Evolutionary conservation across 768 basidiomycete genomes (phyloP), one percentile per base, ranked within the genome.

Genomic region (Boletus sp.): DNA sequence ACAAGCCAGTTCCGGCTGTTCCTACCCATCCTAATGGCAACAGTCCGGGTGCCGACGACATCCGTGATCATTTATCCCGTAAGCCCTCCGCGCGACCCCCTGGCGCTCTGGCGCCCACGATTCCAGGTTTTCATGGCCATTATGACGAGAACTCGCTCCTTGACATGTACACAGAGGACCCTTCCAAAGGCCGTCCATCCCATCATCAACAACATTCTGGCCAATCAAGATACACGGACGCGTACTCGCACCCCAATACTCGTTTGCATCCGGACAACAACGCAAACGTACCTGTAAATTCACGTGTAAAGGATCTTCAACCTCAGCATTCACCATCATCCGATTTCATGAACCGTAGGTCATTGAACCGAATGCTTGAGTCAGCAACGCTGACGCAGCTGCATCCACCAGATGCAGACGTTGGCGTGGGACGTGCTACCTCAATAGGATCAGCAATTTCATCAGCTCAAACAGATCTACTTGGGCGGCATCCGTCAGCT

Each of bases 1-100:
- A 70, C 59, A 72, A 72, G 53, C 70, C 71, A 12, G 70, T 72
- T 4, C 71, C 71, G 7, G 63, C 70, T 2, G 61, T 72, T 10
- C 71, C 70, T 2, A 33, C 51, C 7, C 55, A 56, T 18, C 7
- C 48, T 5, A 65, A 65, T n/a, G 60, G 60, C 10, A 50, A 53
- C 7, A 24, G 39, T 14, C 46, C 51, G 18, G 54, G 46, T 4
- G 24, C 35, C 4, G 70, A 67, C 17, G 67, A 70, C 42, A 41
- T 62, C 37, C 70, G 60, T 40, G 64, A 66, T 40, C 57, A 59
- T 7, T 20, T 68, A 2, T 39, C 51, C 9, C 66, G 59, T 2
- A 68, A 60, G 49, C 5, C 64, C 24, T 72, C 70, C 1, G 39
- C 60, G 8, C 69, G 71, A 48, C 72, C 71, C 20, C 63, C 68